A percentile compares a stretch with the other conserved stretches of the same genome.
Evolutionary conservation across 1,139 yeast species (phyloP).

Genomic region (Geotrichum aggregatum): DNA sequence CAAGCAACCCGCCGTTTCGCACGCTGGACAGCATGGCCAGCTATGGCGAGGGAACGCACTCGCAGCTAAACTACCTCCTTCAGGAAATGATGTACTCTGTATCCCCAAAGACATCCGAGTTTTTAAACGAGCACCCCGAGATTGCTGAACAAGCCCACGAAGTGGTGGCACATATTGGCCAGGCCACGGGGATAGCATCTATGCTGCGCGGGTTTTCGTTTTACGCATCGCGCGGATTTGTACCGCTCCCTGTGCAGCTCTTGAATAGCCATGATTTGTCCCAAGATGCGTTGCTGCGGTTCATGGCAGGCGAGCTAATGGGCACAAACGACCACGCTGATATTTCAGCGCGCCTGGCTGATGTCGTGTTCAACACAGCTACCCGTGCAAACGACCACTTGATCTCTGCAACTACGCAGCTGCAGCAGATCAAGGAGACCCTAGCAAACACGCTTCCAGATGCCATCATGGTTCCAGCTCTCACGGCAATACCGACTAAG

Average conservation of each 20-base stretch:
- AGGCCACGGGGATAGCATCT: constrained; percentile 69
- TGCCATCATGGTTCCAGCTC: constrained; percentile 56
- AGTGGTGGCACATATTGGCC: constrained; percentile 78
- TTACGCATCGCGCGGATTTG: constrained; percentile 52
- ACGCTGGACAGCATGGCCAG: constrained; percentile 60
- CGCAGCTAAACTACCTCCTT: constrained; percentile 66
- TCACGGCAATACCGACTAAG: constrained; percentile 56
- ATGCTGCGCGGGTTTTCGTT: constrained; percentile 59
- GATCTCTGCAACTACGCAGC: constrained; percentile 58
- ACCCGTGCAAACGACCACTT: constrained; percentile 77
- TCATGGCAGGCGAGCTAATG: constrained; percentile 29
- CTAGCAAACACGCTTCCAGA: constrained; percentile 51
- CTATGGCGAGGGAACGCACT: constrained; percentile 75
- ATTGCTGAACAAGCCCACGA: constrained; percentile 47
- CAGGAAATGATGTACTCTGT: constrained; percentile 61
- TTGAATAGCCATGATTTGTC: constrained; percentile 54
- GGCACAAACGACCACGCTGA: constrained; percentile 22
- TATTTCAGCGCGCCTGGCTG: constrained; percentile 46
- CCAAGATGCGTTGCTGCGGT: constrained; percentile 58
- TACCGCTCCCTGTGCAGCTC: constrained; percentile 56
- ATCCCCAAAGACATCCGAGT: constrained; percentile 53
- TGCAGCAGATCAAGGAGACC: constrained; percentile 41
- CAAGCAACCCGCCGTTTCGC: constrained; percentile 48
- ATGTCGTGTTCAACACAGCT: constrained; percentile 67
- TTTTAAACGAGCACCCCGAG: constrained; percentile 47